Percentiles rank a stretch among this genome's conserved stretches.
These are phyloP conservation scores for Rhizophagus clarus DNA, from an alignment of 192 early-diverging fungal species.

Conservation along the genomic window DNA sequence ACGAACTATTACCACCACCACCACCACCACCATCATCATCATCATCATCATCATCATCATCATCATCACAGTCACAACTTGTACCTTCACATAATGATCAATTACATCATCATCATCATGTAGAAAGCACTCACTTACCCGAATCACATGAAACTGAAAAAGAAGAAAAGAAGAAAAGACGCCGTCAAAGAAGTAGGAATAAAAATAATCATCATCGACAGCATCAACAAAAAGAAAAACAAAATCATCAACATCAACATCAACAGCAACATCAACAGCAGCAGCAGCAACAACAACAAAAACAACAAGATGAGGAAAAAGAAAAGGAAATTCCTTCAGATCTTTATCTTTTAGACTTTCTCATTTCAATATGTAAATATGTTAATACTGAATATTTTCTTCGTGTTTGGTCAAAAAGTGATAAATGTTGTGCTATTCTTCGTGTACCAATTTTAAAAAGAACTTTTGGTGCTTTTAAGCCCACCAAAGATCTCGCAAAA, in stretches of 20 bases:
- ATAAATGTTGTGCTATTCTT: conserved; percentile 1
- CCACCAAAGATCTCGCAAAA: neutral
- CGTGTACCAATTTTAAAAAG: conserved; percentile 22
- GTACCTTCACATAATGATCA: neutral
- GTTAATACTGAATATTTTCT: neutral
- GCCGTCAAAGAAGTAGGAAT: neutral
- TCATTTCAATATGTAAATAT: neutral
- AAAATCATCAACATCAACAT: neutral
- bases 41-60: neutral
- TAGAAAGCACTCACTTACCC: neutral
- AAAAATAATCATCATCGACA: neutral
- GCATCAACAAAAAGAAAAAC: neutral
- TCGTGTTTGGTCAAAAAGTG: neutral
- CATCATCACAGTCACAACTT: neutral
- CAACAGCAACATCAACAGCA: too few species aligned
- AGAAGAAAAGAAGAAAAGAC: neutral
- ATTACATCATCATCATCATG: neutral
- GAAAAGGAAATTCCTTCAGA: neutral
- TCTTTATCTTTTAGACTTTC: neutral
- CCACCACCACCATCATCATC: neutral
- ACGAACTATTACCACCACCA: neutral
- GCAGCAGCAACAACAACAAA: too few species aligned
- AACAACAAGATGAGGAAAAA: neutral
- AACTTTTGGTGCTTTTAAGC: conserved; percentile 12
- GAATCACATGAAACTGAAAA: neutral